Percentiles rank a stretch among this genome's conserved stretches.
Evolutionary conservation across 306 rosid genomes (phyloP).

Genomic region (Prunus armeniaca): DNA sequence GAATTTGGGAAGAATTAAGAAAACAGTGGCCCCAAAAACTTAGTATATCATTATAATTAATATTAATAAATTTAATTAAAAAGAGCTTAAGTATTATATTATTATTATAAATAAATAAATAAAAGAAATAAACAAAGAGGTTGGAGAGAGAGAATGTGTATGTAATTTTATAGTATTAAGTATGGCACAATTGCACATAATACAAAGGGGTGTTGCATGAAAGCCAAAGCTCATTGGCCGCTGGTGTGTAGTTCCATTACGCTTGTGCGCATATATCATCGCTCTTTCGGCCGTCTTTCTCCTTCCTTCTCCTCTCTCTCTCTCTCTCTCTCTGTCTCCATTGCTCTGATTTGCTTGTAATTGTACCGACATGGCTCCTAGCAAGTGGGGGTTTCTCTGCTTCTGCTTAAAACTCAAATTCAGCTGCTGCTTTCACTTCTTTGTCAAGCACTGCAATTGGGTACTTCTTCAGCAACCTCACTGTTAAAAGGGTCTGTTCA

Average conservation of each 20-base stretch:
- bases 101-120: not conserved
- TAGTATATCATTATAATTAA: too few relatives aligned
- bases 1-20: not conserved
- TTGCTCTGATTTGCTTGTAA: constrained; percentile 30
- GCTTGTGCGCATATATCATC: constrained; percentile 33
- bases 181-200: constrained; percentile 21
- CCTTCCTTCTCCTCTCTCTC: constrained; percentile 15
- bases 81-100: too few relatives aligned
- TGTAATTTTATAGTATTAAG: not conserved
- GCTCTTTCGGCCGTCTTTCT: constrained; percentile 19
- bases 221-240: constrained; percentile 38
- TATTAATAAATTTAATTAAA: too few relatives aligned
- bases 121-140: not conserved
- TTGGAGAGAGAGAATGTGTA: not conserved
- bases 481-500: constrained; percentile 24
- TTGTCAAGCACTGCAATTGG: constrained; percentile 19
- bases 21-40: constrained; percentile 3
- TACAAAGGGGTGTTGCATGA: constrained; percentile 39
- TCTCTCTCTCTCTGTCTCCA: not conserved
- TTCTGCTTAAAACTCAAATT: constrained; percentile 24
- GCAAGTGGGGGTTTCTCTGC: constrained; percentile 55
- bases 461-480: constrained; percentile 10
- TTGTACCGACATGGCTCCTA: constrained; percentile 57
- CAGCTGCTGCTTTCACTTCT: constrained; percentile 22
- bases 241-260: constrained; percentile 42